Base-by-base conservation (phyloP, 2,329 filamentous ascomycete species). In the Hypoxylon sp. region DNA sequence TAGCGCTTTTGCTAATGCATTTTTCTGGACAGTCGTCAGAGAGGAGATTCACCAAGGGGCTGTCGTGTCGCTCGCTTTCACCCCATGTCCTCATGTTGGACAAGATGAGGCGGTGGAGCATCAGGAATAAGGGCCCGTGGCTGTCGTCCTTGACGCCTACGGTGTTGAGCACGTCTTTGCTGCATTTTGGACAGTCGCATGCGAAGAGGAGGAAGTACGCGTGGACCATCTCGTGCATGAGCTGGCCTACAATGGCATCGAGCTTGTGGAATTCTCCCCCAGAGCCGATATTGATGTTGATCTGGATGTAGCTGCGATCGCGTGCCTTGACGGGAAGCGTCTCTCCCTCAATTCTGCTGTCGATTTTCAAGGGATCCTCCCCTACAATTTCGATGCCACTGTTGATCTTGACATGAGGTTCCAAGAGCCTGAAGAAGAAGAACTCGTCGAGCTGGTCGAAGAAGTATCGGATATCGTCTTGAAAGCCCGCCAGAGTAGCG, bases 201-300 rank as follows among this genome's bases (percentile, higher is more conserved):
- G 35, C 54, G 47, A 66, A 74, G 13, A 51, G 17, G 5, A 31
- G 9, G 31, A 72, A 60, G 35, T 70, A 75, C 2, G 68, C 62
- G 56, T 71, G 72, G 5, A 65, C 53, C 63, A 75, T 68, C 64
- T 74, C 73, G 57, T 72, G 70, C 33, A 74, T 47, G 1, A 75
- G 56, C 39, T 54, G 51, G 1, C 59, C 67, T 5, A 72, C 5
- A 19, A 73, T 48, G 13, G 46, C 37, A 5, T 47, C 10, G 1
- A 73, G 61, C 5, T 52, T 6, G 48, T 67, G 63, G 2, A 69
- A 2, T 14, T 5, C 17, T 6, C 22, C 17, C 3, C 22, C 0
- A 2, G n/a, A 17, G 19, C 59, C 60, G 3, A 66, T 42, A 8
- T 66, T 65, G 17, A 73, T 22, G 3, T 35, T 39, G 61, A 72